phyloP scores from a whole-genome alignment of 129 eudicot genomes.

The Lonicera japonica region DNA sequence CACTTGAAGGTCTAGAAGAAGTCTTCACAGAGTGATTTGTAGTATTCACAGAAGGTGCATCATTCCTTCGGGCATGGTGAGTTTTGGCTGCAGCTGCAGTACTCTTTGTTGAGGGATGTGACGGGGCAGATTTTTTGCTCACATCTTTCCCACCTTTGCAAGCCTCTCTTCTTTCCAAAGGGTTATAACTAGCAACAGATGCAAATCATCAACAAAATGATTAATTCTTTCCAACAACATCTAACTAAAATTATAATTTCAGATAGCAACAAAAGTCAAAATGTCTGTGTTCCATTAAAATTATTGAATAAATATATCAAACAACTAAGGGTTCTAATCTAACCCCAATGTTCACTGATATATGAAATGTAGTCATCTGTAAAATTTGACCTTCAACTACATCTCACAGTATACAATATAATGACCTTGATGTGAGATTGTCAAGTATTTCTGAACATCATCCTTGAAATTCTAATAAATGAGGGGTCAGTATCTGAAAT shows the following conservation, averaged over 20 bases:
- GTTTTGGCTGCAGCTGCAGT: conserved; percentile 44
- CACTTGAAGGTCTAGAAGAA: conserved; percentile 47
- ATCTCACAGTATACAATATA: background rate
- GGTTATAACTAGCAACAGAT: conserved; percentile 57
- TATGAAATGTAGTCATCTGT: too few relatives aligned
- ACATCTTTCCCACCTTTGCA: conserved; percentile 76
- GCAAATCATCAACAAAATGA: background rate
- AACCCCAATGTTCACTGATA: background rate
- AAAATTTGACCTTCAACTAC: background rate
- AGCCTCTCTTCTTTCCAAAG: conserved; percentile 78
- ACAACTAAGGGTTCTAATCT: background rate
- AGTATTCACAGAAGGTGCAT: conserved; percentile 37
- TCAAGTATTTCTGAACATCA: background rate
- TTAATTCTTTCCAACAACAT: background rate
- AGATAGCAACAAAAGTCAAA: background rate
- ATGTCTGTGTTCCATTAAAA: background rate
- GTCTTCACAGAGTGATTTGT: conserved; percentile 54
- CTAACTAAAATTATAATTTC: background rate
- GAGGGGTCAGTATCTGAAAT: background rate
- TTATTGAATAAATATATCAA: too few relatives aligned
- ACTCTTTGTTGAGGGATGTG: conserved; percentile 46
- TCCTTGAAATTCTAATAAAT: background rate
- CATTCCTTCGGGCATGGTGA: conserved; percentile 53
- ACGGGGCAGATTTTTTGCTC: conserved; percentile 53
- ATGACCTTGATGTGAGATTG: background rate